Evolutionary conservation across 2,329 filamentous ascomycete species (phyloP).

Genomic region (Rhytidhysteron rufulum): DNA sequence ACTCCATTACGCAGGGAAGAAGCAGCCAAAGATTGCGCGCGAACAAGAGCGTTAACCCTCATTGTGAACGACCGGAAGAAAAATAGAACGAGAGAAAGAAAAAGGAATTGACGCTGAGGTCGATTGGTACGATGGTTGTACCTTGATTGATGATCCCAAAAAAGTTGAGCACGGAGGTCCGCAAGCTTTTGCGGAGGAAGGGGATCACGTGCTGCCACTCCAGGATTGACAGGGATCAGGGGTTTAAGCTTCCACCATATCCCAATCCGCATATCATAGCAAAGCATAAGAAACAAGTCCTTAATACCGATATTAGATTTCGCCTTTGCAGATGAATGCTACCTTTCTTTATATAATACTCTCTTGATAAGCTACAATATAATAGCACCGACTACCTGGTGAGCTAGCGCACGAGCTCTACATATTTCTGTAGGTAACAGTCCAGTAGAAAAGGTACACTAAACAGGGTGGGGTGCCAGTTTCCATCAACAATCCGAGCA

Average conservation of each 20-base stretch:
- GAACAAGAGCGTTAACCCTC: conserved; percentile 31
- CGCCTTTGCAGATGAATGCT: neutral
- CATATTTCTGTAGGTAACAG: no score
- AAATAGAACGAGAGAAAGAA: conserved; percentile 11
- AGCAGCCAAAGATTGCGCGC: conserved; percentile 29
- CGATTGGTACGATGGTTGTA: conserved; percentile 18
- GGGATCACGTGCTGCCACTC: neutral
- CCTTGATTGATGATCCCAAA: conserved; percentile 15
- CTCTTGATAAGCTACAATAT: conserved; percentile 5
- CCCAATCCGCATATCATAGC: neutral
- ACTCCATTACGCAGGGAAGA: conserved; percentile 25
- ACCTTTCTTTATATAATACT: neutral
- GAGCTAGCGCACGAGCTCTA: no score
- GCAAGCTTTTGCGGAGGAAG: neutral
- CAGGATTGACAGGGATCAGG: neutral
- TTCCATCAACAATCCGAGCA: no score
- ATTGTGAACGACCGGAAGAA: conserved; percentile 17
- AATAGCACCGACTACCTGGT: no score
- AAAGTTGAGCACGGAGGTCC: conserved; percentile 17
- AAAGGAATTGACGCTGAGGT: conserved; percentile 23
- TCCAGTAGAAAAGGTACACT: no score
- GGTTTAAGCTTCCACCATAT: neutral
- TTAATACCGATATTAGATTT: neutral
- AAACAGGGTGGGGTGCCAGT: no score
- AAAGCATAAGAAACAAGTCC: no score